Evolutionary conservation across 768 basidiomycete genomes (phyloP).

Genomic region (Hypsizygus marmoreus): DNA sequence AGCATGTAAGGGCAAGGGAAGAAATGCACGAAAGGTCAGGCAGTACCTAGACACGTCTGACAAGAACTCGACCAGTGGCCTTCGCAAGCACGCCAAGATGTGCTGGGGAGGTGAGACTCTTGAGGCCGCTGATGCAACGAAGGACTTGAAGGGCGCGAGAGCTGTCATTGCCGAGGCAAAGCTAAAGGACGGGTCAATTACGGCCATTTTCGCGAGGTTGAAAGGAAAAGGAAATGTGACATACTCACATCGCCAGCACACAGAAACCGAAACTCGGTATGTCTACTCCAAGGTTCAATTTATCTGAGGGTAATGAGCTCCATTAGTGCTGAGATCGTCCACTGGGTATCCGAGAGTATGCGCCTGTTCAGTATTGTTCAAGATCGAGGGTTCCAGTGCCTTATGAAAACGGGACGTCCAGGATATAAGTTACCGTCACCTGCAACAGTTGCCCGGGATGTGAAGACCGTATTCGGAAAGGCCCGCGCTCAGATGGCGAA

Average conservation of each 20-base stretch:
- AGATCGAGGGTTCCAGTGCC: slow-evolving; percentile 25
- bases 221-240: slow-evolving; percentile 31
- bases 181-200: slow-evolving; percentile 23
- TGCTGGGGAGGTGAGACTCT: slow-evolving; percentile 33
- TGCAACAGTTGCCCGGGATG: slow-evolving; percentile 28
- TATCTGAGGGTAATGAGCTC: slow-evolving; percentile 13
- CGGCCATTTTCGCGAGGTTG: slow-evolving; percentile 23
- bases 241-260: slow-evolving; percentile 30
- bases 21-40: slow-evolving; percentile 24
- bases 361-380: slow-evolving; percentile 30
- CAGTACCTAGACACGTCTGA: too few relatives aligned
- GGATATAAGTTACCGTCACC: slow-evolving; percentile 29
- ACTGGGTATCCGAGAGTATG: slow-evolving; percentile 30
- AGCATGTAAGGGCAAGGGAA: slow-evolving; percentile 14
- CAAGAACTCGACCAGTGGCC: slow-evolving; percentile 27
- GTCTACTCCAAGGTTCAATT: neutral
- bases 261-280: slow-evolving; percentile 24
- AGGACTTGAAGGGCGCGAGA: too few relatives aligned
- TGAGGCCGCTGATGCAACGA: slow-evolving; percentile 16
- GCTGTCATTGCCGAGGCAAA: neutral
- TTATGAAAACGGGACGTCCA: slow-evolving; percentile 34
- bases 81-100: slow-evolving; percentile 23
- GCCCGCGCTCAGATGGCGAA: slow-evolving; percentile 21
- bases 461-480: slow-evolving; percentile 24
- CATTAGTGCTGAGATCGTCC: slow-evolving; percentile 1